Conservation (phyloP, 2,329 filamentous ascomycete genomes). For the Onygenales sp. region DNA sequence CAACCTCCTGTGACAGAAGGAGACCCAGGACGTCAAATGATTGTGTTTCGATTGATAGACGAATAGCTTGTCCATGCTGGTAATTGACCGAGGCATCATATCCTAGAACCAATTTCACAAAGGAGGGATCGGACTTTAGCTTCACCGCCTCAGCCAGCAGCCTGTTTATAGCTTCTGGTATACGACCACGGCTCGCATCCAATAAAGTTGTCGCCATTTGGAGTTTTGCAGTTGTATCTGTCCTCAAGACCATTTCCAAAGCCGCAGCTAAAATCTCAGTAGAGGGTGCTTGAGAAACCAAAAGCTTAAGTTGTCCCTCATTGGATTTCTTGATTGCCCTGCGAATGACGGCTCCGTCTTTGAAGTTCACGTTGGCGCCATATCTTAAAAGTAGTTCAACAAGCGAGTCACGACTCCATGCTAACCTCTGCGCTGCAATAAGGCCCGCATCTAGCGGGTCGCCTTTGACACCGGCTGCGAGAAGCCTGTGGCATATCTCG, state of each 20-base stretch:
- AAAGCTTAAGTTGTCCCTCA: constrained; percentile 9
- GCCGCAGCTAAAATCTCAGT: constrained; percentile 6
- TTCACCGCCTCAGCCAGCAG: constrained; percentile 7
- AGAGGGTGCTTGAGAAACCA: constrained; percentile 8
- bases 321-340: constrained; percentile 10
- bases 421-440: constrained; percentile 6
- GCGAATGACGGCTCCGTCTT: constrained; percentile 9
- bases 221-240: constrained; percentile 2
- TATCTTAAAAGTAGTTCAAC: constrained; percentile 11
- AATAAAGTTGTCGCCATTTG: constrained; percentile 11
- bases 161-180: constrained; percentile 4
- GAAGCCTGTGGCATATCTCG: constrained; percentile 11
- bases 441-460: constrained; percentile 8
- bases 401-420: constrained; percentile 6
- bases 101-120: constrained; percentile 11
- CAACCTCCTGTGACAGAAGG: constrained; percentile 7
- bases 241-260: constrained; percentile 5
- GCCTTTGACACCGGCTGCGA: constrained; percentile 11
- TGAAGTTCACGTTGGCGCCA: constrained; percentile 12
- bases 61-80: constrained; percentile 8
- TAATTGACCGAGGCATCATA: constrained; percentile 12
- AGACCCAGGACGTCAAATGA: constrained; percentile 9
- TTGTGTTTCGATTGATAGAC: constrained; percentile 7
- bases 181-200: constrained; percentile 3
- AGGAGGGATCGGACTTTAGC: constrained; percentile 4